These are phyloP conservation scores for Vanrija pseudolonga DNA, from an alignment of 1,284 basidiomycete genomes.

Conservation along the genomic window DNA sequence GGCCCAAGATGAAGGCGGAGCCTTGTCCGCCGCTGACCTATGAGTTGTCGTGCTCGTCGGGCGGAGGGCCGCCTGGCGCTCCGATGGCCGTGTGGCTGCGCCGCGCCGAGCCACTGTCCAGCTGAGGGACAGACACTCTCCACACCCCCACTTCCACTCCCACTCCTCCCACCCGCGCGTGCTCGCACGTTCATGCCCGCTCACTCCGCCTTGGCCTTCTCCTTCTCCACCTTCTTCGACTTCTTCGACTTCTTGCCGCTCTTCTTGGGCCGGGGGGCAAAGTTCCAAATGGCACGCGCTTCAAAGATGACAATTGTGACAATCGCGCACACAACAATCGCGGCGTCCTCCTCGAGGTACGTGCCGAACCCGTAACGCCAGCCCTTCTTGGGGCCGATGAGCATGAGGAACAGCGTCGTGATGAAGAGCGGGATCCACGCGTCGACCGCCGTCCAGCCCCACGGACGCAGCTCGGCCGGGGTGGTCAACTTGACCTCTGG, in stretches of 20 bases:
- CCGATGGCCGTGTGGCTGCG: too few relatives aligned
- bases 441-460: conserved; percentile 45
- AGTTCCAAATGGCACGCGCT: conserved; percentile 34
- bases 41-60: too few relatives aligned
- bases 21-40: too few relatives aligned
- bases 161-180: too few relatives aligned
- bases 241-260: conserved; percentile 16
- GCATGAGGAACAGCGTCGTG: conserved; percentile 33
- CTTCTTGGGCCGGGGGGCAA: conserved; percentile 19
- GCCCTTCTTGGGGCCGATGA: conserved; percentile 40
- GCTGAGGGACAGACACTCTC: too few relatives aligned
- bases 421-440: conserved; percentile 41
- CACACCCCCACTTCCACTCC: too few relatives aligned
- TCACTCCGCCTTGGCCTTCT: too few relatives aligned
- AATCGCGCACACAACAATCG: conserved; percentile 30
- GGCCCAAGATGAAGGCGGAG: too few relatives aligned
- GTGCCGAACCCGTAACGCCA: conserved; percentile 29
- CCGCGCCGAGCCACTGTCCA: too few relatives aligned
- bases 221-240: conserved; percentile 24
- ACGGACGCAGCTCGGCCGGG: conserved; percentile 38
- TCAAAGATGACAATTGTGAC: conserved; percentile 28
- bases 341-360: conserved; percentile 25
- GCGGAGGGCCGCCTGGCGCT: too few relatives aligned
- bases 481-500: conserved; percentile 29
- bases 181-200: too few relatives aligned